phyloP scores from a whole-genome alignment of 768 basidiomycete genomes.

The Agrocybe praecox region DNA sequence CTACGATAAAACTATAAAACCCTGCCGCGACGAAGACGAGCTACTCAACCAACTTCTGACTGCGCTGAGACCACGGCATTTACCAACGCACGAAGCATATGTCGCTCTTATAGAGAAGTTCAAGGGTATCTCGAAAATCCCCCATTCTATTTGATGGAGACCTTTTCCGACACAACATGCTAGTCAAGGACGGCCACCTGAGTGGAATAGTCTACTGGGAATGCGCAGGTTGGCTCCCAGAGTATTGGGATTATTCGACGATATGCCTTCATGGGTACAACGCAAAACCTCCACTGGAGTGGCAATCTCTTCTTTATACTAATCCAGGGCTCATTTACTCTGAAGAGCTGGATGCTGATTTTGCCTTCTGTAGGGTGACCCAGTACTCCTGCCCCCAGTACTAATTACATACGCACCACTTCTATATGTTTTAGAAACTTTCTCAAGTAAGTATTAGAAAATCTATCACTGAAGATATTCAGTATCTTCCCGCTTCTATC shows the following conservation, averaged over 20 bases:
- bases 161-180: conserved; percentile 1
- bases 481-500: no score
- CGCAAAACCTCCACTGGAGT: not conserved
- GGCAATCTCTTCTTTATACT: not conserved
- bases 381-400: no score
- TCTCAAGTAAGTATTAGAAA: no score
- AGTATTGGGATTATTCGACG: conserved; percentile 4
- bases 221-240: conserved; percentile 7
- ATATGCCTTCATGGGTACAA: not conserved
- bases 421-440: no score
- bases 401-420: no score
- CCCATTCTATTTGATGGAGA: not conserved
- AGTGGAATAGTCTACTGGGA: conserved; percentile 6
- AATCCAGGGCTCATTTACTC: not conserved
- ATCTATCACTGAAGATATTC: no score
- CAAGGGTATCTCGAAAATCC: not conserved
- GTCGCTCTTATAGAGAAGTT: not conserved
- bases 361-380: no score
- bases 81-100: not conserved
- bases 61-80: no score
- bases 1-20: not conserved
- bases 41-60: not conserved
- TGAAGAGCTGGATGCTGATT: not conserved
- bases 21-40: not conserved
- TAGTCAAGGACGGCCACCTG: not conserved